Evolutionary conservation across 1,284 basidiomycete species (phyloP), one percentile per base, ranked within the genome.

Genomic region (Xerocomus nothofagi): DNA sequence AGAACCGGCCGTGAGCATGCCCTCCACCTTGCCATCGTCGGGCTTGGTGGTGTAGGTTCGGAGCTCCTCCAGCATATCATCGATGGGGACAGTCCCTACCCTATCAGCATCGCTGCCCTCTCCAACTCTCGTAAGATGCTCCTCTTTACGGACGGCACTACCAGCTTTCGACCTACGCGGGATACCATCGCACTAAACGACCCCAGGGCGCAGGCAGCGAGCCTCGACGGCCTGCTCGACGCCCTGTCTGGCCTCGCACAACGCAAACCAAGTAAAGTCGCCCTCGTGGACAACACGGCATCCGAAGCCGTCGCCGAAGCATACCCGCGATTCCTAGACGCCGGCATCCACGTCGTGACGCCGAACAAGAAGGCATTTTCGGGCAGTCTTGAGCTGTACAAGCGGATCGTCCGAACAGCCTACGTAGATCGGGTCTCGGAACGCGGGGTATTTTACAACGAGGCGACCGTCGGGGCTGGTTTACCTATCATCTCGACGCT

Each of bases 311-410:
- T 99, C 31, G 96, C 96, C 2, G 74, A 76, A 23, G 70, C 89
- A 53, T 99, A 99, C 70, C 93, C 97, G 0, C 71, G 75, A 24
- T 88, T 96, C 72, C 74, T 99, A 50, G 73, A 76, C 46, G 80
- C 80, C 7, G 94, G 93, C 8, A 80, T 98, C 47, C 83, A 88
- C 66, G 82, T 99, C 56, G 86, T 97, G 38, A 99, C 96, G 0
- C 96, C 97, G 14, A 99, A 98, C 79, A 99, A 99, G 72, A 98
- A 98, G 73, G 96, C 90, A 0, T 93, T 89, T 66, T 96, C 93
- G 4, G 86, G 88, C 0, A 76, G 81, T n/a, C 72, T 87, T 29
- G 64, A 65, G 15, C 73, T 98, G 33, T 98, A 90, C 68, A 74
- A 88, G 48, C 70, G 74, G 33, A 94, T 98, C 58, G 58, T 86